Base-by-base conservation (phyloP, 257 asterid species). In the Euphrasia confusa region DNA sequence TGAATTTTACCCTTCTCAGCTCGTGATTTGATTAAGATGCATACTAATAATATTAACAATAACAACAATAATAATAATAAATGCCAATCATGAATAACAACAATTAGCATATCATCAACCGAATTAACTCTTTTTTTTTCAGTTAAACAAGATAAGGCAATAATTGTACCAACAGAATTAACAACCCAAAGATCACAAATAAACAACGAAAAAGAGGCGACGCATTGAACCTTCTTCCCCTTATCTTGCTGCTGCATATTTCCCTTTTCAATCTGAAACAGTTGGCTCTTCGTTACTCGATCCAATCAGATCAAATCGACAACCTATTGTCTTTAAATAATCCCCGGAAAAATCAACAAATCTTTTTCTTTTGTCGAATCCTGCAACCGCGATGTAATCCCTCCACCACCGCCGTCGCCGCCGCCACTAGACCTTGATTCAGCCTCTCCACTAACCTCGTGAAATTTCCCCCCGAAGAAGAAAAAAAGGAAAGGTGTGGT, bases 191-290 rank as follows among this genome's bases (percentile, higher is more conserved):
- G 9, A 55, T 10, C 32, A 28, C 30, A 27, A 27, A 26, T 24
- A 11, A 21, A 10, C 15, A 39, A 54, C 10, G 30, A 53, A 28
- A 39, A 39, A 45, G 14, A 13, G 39, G 64, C 49, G 40, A 53
- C 7, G 49, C 14, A 61, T 15, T 63, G 62, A 13, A 87, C 94
- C 94, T 83, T 85, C 65, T 74, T 85, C 55, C 77, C 81, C 71
- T 70, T 86, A 79, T 81, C 91, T 58, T 81, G 94, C 75, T 78
- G 90, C 79, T 78, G 79, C 91, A 82, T 87, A 80, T 71, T 75
- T 50, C 64, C 67, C 60, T 56, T 63, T 47, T 21, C 42, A 61
- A 27, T 26, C 65, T 37, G 37, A 56, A 58, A 45, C 48, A 63
- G 42, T 12, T 21, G 24, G 58, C 11, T 63, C 67, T 54, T 7